Percentiles rank a stretch among this genome's conserved stretches.
These are phyloP conservation scores for Emmonsiellopsis sp. DNA, from an alignment of 2,329 filamentous ascomycete genomes.

Conservation along the genomic window DNA sequence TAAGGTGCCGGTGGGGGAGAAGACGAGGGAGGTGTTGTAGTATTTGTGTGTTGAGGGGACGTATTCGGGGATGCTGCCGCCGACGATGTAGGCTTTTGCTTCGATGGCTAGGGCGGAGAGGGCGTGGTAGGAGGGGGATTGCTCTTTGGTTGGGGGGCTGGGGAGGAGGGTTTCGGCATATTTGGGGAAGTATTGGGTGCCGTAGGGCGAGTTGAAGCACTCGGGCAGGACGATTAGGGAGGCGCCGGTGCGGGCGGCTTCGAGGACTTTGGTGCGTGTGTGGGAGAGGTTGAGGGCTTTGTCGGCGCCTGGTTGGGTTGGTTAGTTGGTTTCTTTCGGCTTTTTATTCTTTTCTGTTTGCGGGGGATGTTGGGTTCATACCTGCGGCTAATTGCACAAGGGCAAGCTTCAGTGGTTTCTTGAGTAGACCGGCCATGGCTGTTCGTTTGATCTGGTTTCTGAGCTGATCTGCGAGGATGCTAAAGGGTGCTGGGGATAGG, in stretches of 20 bases:
- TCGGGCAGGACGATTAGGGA: constrained; percentile 87
- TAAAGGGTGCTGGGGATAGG: background rate
- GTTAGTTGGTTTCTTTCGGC: background rate
- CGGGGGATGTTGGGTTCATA: constrained; percentile 21
- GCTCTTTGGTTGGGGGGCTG: constrained; percentile 58
- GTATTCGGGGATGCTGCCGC: constrained; percentile 85
- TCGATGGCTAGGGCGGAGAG: constrained; percentile 72
- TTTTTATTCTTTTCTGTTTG: constrained; percentile 13
- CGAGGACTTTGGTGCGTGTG: constrained; percentile 72
- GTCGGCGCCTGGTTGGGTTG: constrained; percentile 51
- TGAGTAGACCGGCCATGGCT: constrained; percentile 52
- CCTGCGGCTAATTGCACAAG: constrained; percentile 73
- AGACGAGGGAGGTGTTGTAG: constrained; percentile 86
- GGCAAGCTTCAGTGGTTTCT: constrained; percentile 69
- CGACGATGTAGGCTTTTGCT: constrained; percentile 71
- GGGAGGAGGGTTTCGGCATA: constrained; percentile 87
- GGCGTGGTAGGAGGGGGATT: constrained; percentile 78
- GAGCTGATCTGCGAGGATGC: background rate
- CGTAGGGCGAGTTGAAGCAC: constrained; percentile 98
- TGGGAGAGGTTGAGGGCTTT: constrained; percentile 76
- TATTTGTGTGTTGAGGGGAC: constrained; percentile 58
- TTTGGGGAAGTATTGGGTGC: constrained; percentile 77
- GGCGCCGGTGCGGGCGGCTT: constrained; percentile 67
- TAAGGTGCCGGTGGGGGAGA: constrained; percentile 66
- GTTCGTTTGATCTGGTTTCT: background rate